Base-by-base conservation (phyloP, 345 rosid genomes). In the Linum tenue region DNA sequence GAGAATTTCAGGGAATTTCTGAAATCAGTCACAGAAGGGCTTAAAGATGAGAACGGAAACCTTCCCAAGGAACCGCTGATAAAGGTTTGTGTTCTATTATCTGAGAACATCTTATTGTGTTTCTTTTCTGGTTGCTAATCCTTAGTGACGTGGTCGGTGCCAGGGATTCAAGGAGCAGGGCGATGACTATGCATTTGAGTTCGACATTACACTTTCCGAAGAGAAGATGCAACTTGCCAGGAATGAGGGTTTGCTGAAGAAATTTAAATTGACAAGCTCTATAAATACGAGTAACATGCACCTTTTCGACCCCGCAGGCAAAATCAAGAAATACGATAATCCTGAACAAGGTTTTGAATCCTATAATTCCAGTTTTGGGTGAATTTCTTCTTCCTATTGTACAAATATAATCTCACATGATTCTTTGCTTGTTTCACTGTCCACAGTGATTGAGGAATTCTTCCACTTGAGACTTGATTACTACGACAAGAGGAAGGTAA, bases 271-370 rank as follows among this genome's bases (percentile, higher is more conserved):
- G 48, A 80, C 91, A 56, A 76, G 85, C 7, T 60, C 85, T 17
- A 74, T 91, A 17, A 79, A 80, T 78, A 91, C 95, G 17, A 82
- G 81, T 70, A 95, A 95, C 76, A 95, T 95, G 99, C 96, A 95
- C 78, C 87, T 95, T 22, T 95, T 95, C 67, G 91, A 87, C 69
- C 56, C 85, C 2, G 79, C 64, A 0, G 90, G 91, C 51, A 68
- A 78, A 64, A 89, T 95, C 38, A 91, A 85, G 90, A 95, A 87
- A 76, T 95, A 89, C 48, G 96, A 82, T 50, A 75, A 80, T 40
- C 96, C 99, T 0, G 99, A 95, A 69, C 80, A 87, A 69, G 86
- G 97, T 95, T 82, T 3, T 87, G 15, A 14, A 14, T 5, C 68
- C 69, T 14, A 7, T 69, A 56, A 10, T 9, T 48, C 14, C 11